Evolutionary conservation across 1,139 yeast species (phyloP).

Genomic region (Blastobotrys indianensis): DNA sequence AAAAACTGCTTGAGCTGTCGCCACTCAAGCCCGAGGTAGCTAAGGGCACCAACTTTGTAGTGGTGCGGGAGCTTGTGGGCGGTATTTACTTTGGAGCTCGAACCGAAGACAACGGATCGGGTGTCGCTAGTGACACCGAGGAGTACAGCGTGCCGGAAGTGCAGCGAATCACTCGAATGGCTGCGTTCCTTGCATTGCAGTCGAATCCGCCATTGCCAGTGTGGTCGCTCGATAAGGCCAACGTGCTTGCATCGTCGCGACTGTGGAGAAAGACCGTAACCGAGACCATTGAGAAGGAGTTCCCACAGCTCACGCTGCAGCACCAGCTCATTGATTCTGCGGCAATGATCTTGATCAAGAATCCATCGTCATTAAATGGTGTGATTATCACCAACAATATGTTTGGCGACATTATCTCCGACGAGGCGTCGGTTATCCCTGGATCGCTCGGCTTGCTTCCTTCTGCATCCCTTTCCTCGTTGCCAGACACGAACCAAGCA

Average conservation of each 20-base stretch:
- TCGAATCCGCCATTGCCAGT: conserved; percentile 88
- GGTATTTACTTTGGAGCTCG: conserved; percentile 97
- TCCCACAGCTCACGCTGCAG: conserved; percentile 78
- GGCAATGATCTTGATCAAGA: conserved; percentile 91
- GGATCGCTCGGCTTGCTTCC: conserved; percentile 95
- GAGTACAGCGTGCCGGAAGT: conserved; percentile 86
- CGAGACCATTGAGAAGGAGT: conserved; percentile 74
- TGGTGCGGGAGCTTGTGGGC: conserved; percentile 94
- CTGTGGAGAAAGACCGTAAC: conserved; percentile 94
- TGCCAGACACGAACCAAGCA: conserved; percentile 90
- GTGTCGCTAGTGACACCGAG: conserved; percentile 91
- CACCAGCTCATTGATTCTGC: conserved; percentile 98
- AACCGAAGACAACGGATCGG: conserved; percentile 80
- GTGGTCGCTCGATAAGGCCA: conserved; percentile 96
- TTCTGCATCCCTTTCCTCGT: conserved; percentile 90
- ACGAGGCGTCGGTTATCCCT: conserved; percentile 96
- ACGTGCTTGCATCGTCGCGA: conserved; percentile 91
- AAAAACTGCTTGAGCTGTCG: conserved; percentile 72
- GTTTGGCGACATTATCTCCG: conserved; percentile 97
- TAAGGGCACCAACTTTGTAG: conserved; percentile 82
- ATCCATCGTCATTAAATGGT: conserved; percentile 87
- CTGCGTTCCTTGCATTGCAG: conserved; percentile 93
- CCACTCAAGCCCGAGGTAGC: conserved; percentile 83
- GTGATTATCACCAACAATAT: conserved; percentile 86
- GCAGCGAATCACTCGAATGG: conserved; percentile 94